Base-by-base conservation (phyloP, 257 asterid species). In the Ajuga chamaepitys region DNA sequence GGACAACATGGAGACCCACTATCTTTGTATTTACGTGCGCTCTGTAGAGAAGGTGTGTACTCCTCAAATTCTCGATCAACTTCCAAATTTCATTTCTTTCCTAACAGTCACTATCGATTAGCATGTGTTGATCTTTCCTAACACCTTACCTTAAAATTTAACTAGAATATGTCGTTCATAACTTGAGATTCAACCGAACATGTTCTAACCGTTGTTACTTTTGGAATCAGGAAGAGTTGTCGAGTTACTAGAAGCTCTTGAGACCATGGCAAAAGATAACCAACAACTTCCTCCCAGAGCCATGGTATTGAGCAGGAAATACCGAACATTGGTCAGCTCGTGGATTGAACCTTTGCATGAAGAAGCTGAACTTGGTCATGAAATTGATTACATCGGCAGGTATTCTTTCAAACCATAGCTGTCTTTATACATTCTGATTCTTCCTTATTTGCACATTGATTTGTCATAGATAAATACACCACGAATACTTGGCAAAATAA, bases 341-440 rank as follows among this genome's bases (percentile, higher is more conserved):
- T 93, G 99, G 99, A 89, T 93, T 80, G 99, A 93, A 75, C 99
- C 99, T 68, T 78, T 93, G 79, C 97, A 87, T 76, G 99, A 93
- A 80, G 99, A 93, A 83, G 97, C 99, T 76, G 99, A 93, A 73
- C 88, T 93, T 78, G 99, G 99, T 73, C 85, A 78, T 73, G 97
- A 93, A 83, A 85, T 93, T 77, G 97, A 93, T 84, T 87, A 93
- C 75, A 70, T 93, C 67, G 91, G 95, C 69, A 92, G 98, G 96
- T 91, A 42, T 26, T 75, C 62, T 69, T 55, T 68, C 74, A 51
- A 75, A 64, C 74, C 63, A 63, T 71, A 54, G 66, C 54, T 62
- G 64, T 58, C 56, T 28, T 58, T 47, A 45, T 47, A 22, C n/a
- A 22, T 52, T 58, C 26, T 34, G 26, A 28, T 59, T 44, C 44